A percentile compares a stretch with the other conserved stretches of the same genome.
These are phyloP conservation scores for Oryza australiensis DNA, from an alignment of 176 grass and related monocot genomes.

Conservation along the genomic window DNA sequence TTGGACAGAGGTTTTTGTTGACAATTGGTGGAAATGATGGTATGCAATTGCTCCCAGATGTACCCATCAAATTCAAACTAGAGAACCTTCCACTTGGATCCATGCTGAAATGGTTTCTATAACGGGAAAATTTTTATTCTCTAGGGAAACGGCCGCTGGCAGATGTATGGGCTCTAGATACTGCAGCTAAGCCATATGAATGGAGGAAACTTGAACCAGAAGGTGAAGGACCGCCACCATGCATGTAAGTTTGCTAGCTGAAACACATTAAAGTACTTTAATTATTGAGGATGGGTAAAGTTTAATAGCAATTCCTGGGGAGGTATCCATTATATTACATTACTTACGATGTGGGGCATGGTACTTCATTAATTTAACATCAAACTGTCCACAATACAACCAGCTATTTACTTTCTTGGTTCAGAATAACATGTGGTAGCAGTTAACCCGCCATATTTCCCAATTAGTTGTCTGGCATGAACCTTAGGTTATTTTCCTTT, in stretches of 20 bases:
- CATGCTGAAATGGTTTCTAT: constrained; percentile 6
- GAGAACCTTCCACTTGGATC: background rate
- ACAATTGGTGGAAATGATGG: constrained; percentile 99
- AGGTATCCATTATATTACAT: constrained; percentile 3
- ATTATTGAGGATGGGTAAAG: constrained; percentile 10
- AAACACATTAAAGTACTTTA: background rate
- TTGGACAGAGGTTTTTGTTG: constrained; percentile 98
- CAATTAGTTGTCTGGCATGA: constrained; percentile 32
- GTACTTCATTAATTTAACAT: constrained; percentile 17
- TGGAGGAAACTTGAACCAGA: constrained; percentile 99
- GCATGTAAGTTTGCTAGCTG: constrained; percentile 79
- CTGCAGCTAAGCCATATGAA: constrained; percentile 98
- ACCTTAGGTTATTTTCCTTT: constrained; percentile 29
- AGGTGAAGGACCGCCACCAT: constrained; percentile 97
- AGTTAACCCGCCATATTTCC: constrained; percentile 29
- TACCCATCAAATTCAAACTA: constrained; percentile 25
- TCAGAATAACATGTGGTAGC: constrained; percentile 27
- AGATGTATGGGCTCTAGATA: constrained; percentile 99
- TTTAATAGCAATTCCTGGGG: constrained; percentile 7
- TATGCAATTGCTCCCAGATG: constrained; percentile 42
- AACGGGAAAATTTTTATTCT: constrained; percentile 28
- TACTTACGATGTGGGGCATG: constrained; percentile 5
- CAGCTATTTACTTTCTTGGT: constrained; percentile 38
- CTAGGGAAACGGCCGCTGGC: constrained; percentile 91
- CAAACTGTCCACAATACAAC: constrained; percentile 27